These are phyloP conservation scores for Dioscorea dumetorum DNA, from an alignment of 106 monocot species.

Conservation along the genomic window DNA sequence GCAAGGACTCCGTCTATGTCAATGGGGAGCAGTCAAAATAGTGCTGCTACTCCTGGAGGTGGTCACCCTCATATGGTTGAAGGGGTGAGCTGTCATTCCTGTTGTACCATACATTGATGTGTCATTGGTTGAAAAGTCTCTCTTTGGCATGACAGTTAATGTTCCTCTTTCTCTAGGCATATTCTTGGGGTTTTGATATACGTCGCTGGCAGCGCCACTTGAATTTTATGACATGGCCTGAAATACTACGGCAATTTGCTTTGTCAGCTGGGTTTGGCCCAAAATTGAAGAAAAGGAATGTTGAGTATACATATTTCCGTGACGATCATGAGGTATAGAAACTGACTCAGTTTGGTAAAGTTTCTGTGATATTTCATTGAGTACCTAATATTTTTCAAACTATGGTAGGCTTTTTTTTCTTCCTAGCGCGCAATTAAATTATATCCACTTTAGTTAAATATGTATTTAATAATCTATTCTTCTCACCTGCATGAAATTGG, in stretches of 20 bases:
- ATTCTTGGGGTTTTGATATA: conserved; percentile 95
- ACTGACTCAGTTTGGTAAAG: too few relatives aligned
- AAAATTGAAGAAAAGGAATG: conserved; percentile 66
- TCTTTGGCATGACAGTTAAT: not conserved
- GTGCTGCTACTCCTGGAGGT: conserved; percentile 80
- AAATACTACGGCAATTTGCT: conserved; percentile 90
- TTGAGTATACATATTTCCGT: conserved; percentile 39
- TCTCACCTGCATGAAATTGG: too few relatives aligned
- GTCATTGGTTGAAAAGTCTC: too few relatives aligned
- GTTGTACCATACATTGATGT: too few relatives aligned
- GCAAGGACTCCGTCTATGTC: conserved; percentile 69
- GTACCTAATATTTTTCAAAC: too few relatives aligned
- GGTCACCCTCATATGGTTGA: conserved; percentile 93
- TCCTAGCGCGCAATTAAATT: too few relatives aligned
- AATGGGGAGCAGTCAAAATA: conserved; percentile 58
- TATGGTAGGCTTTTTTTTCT: too few relatives aligned
- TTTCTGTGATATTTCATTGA: too few relatives aligned
- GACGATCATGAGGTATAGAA: conserved; percentile 79
- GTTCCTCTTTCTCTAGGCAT: conserved; percentile 44
- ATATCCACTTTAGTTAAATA: too few relatives aligned
- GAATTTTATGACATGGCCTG: conserved; percentile 88
- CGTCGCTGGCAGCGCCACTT: conserved; percentile 82
- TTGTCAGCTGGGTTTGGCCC: conserved; percentile 91
- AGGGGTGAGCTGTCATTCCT: conserved; percentile 44
- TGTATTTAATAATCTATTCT: too few relatives aligned